These are phyloP conservation scores for Epichloe sibirici DNA, from an alignment of 2,329 filamentous ascomycete genomes.

Conservation along the genomic window DNA sequence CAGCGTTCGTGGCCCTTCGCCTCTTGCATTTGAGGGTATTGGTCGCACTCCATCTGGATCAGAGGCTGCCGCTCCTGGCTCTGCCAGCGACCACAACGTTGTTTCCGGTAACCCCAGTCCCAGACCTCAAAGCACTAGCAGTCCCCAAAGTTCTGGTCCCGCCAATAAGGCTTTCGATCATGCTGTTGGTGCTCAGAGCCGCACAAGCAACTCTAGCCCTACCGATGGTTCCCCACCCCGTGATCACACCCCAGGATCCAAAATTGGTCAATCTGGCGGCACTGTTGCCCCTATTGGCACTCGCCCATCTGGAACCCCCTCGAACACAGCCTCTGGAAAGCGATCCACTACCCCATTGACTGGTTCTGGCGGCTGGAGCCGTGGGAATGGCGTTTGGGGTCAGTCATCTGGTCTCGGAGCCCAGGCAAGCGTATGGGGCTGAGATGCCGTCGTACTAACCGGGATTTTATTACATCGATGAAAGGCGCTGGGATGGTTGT, in stretches of 20 bases:
- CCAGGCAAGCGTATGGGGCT: slow-evolving; percentile 92
- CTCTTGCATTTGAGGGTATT: slow-evolving; percentile 59
- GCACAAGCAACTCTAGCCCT: slow-evolving; percentile 75
- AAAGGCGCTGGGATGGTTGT: slow-evolving; percentile 6
- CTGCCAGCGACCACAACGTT: slow-evolving; percentile 23
- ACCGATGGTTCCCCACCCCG: slow-evolving; percentile 68
- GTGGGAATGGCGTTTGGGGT: slow-evolving; percentile 74
- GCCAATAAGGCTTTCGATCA: slow-evolving; percentile 50
- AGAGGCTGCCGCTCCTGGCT: slow-evolving; percentile 27
- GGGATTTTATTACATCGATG: neutral
- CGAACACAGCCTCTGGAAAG: slow-evolving; percentile 44
- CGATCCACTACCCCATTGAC: slow-evolving; percentile 81
- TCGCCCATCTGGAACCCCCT: slow-evolving; percentile 55
- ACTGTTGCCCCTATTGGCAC: slow-evolving; percentile 89
- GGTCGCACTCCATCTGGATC: slow-evolving; percentile 27
- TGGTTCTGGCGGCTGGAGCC: slow-evolving; percentile 79
- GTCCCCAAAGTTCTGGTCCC: slow-evolving; percentile 53
- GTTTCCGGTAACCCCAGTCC: slow-evolving; percentile 40
- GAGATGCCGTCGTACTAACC: slow-evolving; percentile 14
- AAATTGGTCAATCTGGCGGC: slow-evolving; percentile 41
- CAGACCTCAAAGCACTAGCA: slow-evolving; percentile 74
- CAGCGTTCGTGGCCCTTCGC: slow-evolving; percentile 64
- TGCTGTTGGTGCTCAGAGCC: slow-evolving; percentile 44
- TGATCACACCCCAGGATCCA: slow-evolving; percentile 40
- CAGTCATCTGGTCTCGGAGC: slow-evolving; percentile 70